Base-by-base conservation (phyloP, 2,329 filamentous ascomycete species). In the Lojkania enalia region DNA sequence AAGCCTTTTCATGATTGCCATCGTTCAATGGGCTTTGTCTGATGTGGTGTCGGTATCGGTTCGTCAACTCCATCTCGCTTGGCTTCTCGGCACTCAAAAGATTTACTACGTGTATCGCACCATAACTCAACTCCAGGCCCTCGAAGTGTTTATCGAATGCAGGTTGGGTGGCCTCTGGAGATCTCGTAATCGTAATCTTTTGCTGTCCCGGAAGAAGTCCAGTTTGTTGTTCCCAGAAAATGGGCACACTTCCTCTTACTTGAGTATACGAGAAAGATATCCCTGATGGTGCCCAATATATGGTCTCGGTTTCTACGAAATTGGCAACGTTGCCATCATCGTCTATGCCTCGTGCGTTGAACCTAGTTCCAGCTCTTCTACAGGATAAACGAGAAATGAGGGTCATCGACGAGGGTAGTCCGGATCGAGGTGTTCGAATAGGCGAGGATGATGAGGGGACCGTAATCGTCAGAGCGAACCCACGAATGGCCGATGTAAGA, bases 281-380 rank as follows among this genome's bases (percentile, higher is more conserved):
- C 1, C 77, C 77, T 1, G 83, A 82, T 1, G 88, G 87, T 57
- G 86, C 86, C 86, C 88, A 96, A 63, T 95, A 91, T 30, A 92
- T 84, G 0, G 90, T 95, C 71, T 99, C 94, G 0, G 90, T 94
- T 71, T 99, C 94, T n/a, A 97, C 94, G 70, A 96, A 99, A 69
- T 99, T 99, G 49, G 94, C 91, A 20, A 97, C 94, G 60, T 97
- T 90, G 12, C 94, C 94, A 63, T 97, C 90, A 66, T 99, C 94
- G 63, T 99, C 94, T 53, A 99, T 96, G 29, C 94, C 94, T 56
- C 94, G 82, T n/a, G 92, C 87, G 68, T 97, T 97, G 77, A 97
- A 99, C 30, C 94, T 82, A 13, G 94, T 99, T 16, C 94, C 94
- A 14, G 94, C 94, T 72, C 92, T 83, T 57, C 85, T 81, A 63